Percentiles rank a stretch among this genome's conserved stretches.
Evolutionary conservation across 2,329 filamentous ascomycete species (phyloP).

Genomic region (Colletotrichum graminicola): DNA sequence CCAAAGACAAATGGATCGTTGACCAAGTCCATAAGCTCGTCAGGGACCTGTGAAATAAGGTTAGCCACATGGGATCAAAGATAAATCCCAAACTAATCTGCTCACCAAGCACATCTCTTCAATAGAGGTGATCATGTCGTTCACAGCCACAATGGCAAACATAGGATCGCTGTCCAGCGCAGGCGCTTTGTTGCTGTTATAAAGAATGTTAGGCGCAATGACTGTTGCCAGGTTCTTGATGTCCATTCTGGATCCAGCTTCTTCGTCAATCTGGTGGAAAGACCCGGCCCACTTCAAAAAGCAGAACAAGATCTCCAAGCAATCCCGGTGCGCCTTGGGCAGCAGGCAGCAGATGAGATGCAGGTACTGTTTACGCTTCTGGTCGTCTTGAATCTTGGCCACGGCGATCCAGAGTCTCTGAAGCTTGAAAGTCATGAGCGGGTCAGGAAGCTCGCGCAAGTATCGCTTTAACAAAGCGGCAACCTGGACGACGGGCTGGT

Average conservation of each 20-base stretch:
- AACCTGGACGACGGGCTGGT: constrained; percentile 92
- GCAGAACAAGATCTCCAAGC: constrained; percentile 92
- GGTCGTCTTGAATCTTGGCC: constrained; percentile 86
- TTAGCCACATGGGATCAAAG: constrained; percentile 41
- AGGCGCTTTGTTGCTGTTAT: constrained; percentile 73
- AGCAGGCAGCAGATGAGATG: constrained; percentile 93
- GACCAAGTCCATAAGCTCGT: constrained; percentile 88
- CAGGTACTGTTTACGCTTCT: constrained; percentile 84
- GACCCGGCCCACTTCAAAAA: constrained; percentile 98
- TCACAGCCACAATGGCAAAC: constrained; percentile 91
- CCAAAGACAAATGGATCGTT: constrained; percentile 87
- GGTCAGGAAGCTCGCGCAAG: constrained; percentile 92
- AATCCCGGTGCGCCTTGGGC: constrained; percentile 92
- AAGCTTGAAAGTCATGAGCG: constrained; percentile 93
- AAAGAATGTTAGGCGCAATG: constrained; percentile 95
- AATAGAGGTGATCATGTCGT: constrained; percentile 90
- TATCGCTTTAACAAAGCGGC: constrained; percentile 96
- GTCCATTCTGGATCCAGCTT: constrained; percentile 98
- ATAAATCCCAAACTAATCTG: background rate
- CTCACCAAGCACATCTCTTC: constrained; percentile 97
- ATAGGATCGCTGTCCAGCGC: constrained; percentile 89
- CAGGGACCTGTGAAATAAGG: constrained; percentile 77
- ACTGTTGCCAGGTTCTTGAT: constrained; percentile 97
- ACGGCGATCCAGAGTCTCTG: constrained; percentile 91
- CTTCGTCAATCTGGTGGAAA: constrained; percentile 97